Evolutionary conservation across 495 filamentous ascomycete genomes (phyloP), one percentile per base, ranked within the genome.

Genomic region (Penicillium psychrofluorescens): DNA sequence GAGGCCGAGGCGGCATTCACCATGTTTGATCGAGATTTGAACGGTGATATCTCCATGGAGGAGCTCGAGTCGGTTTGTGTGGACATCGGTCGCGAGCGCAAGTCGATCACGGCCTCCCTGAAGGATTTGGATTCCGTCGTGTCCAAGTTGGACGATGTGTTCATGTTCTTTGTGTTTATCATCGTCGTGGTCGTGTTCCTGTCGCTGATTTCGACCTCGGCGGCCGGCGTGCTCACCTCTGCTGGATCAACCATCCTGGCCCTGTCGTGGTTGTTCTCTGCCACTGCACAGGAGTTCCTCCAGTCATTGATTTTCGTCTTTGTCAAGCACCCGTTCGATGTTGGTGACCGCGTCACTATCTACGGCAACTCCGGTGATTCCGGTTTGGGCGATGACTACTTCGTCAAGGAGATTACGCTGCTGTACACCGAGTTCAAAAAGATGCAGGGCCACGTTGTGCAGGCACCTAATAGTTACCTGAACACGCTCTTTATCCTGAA

Each of bases 391-490:
- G 90, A 96, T 57, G 90, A 95, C 54, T 96, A 95, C 67, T 95
- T 95, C 47, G 89, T 98, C 41, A 90, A 95, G 44, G 87, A 95
- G 50, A 90, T 96, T 36, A 84, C 89, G 7, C 72, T 97, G n/a
- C 78, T 98, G 8, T 95, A 90, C 56, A 96, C 92, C 27, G 92
- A 96, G 56, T 95, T 96, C 71, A 96, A 95, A 70, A 97, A 96
- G 69, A 89, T 95, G 83, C 83, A 95, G 57, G 91, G 91, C 10
- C 90, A 95, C 49, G 80, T 95, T 11, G 91, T 97, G 3, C 91
- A 97, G 60, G 92, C 91, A 0, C 92, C 92, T 4, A 97, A 97
- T 73, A 91, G 83, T 44, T 83, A 95, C 40, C 75, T 97, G 22
- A 97, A 96, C 56, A 86, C 80, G 0, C 77, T 97, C 7, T 95